phyloP scores from a whole-genome alignment of 805 yeast species.

The Jamesozyma piceae region DNA sequence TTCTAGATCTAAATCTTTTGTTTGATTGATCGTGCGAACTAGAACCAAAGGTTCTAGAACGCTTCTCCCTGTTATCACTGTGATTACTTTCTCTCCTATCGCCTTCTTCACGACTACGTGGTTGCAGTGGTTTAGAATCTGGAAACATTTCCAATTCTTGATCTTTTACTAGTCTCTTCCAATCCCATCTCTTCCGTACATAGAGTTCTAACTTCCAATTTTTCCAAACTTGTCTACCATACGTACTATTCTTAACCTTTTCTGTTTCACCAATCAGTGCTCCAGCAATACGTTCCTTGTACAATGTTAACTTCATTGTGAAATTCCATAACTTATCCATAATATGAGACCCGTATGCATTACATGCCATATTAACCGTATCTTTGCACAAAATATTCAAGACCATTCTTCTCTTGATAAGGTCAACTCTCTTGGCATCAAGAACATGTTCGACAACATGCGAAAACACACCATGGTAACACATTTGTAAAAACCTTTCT shows the following conservation, averaged over 20 bases:
- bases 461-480: slow-evolving; percentile 82
- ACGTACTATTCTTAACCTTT: slow-evolving; percentile 70
- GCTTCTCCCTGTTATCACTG: neutral
- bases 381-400: slow-evolving; percentile 55
- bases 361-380: slow-evolving; percentile 56
- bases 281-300: slow-evolving; percentile 76
- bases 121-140: slow-evolving; percentile 4
- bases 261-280: slow-evolving; percentile 51
- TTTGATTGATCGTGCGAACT: neutral
- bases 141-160: slow-evolving; percentile 38
- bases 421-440: slow-evolving; percentile 38
- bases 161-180: slow-evolving; percentile 60
- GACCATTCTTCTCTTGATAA: slow-evolving; percentile 54
- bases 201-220: slow-evolving; percentile 87
- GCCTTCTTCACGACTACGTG: neutral
- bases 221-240: slow-evolving; percentile 90
- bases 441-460: slow-evolving; percentile 73
- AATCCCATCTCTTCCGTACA: slow-evolving; percentile 43
- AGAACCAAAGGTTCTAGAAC: neutral
- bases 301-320: slow-evolving; percentile 66
- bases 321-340: slow-evolving; percentile 79
- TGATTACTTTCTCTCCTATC: neutral
- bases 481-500: slow-evolving; percentile 62
- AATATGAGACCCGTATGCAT: slow-evolving; percentile 86
- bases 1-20: neutral